These are phyloP conservation scores for Rhizopogon vinicolor DNA, from an alignment of 768 basidiomycete species.

Conservation along the genomic window DNA sequence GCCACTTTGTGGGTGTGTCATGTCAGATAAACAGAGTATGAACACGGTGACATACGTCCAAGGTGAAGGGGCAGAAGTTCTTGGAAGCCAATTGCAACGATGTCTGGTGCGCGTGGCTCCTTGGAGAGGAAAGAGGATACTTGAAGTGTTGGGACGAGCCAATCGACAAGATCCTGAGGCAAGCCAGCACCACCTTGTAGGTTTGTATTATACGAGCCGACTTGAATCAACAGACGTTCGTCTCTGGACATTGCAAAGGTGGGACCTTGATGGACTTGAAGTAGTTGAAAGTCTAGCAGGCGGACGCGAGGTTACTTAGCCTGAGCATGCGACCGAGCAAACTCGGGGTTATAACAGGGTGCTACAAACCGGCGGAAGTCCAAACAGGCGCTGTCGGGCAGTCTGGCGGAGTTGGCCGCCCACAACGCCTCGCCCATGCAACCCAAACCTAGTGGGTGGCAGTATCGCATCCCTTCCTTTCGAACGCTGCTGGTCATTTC, in stretches of 20 bases:
- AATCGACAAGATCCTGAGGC: conserved; percentile 86
- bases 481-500: conserved; percentile 49
- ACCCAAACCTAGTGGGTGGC: conserved; percentile 5
- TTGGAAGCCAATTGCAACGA: conserved; percentile 90
- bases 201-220: conserved; percentile 90
- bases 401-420: no score
- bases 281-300: neutral
- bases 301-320: neutral
- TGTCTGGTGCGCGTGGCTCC: conserved; percentile 67
- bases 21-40: neutral
- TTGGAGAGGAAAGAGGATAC: conserved; percentile 69
- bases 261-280: conserved; percentile 5
- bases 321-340: no score
- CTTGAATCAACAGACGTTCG: conserved; percentile 57
- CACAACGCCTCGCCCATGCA: neutral
- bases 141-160: conserved; percentile 81
- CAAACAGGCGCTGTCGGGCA: no score
- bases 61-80: conserved; percentile 89
- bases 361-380: no score
- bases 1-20: conserved; percentile 46
- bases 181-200: conserved; percentile 70
- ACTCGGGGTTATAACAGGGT: no score
- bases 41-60: conserved; percentile 54
- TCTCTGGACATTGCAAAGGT: conserved; percentile 7
- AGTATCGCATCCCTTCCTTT: conserved; percentile 33